Evolutionary conservation across 495 filamentous ascomycete species (phyloP).

Genomic region (Xylaria castorea): DNA sequence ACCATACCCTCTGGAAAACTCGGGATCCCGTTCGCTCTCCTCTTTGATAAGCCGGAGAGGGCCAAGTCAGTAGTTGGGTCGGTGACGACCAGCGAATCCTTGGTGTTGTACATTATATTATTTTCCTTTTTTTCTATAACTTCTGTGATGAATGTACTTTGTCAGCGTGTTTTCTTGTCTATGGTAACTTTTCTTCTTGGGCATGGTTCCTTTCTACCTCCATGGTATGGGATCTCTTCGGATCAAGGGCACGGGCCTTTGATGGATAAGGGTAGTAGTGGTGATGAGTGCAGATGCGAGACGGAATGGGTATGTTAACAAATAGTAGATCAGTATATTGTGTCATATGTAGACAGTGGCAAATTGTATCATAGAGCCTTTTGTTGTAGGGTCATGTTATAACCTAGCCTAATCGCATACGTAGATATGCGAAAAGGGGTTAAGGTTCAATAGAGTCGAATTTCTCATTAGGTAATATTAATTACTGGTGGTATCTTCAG

Average conservation of each 20-base stretch:
- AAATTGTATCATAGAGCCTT: background rate
- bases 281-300: too few relatives aligned
- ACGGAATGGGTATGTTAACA: background rate
- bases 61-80: conserved; percentile 6
- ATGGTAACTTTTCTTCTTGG: background rate
- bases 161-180: background rate
- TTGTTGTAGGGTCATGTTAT: background rate
- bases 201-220: background rate
- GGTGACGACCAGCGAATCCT: conserved; percentile 19
- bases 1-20: conserved; percentile 48
- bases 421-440: background rate
- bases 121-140: conserved; percentile 15
- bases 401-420: background rate
- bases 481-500: background rate
- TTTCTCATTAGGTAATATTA: conserved; percentile 5
- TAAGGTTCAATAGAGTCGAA: background rate
- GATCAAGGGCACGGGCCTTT: background rate
- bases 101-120: conserved; percentile 21
- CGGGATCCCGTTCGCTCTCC: conserved; percentile 54
- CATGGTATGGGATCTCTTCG: background rate
- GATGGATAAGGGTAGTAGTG: background rate
- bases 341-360: background rate
- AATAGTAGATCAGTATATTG: background rate
- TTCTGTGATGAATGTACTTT: background rate
- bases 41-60: conserved; percentile 40